Evolutionary conservation across 1,284 basidiomycete genomes (phyloP).

Genomic region (Cutaneotrichosporon dermatis): DNA sequence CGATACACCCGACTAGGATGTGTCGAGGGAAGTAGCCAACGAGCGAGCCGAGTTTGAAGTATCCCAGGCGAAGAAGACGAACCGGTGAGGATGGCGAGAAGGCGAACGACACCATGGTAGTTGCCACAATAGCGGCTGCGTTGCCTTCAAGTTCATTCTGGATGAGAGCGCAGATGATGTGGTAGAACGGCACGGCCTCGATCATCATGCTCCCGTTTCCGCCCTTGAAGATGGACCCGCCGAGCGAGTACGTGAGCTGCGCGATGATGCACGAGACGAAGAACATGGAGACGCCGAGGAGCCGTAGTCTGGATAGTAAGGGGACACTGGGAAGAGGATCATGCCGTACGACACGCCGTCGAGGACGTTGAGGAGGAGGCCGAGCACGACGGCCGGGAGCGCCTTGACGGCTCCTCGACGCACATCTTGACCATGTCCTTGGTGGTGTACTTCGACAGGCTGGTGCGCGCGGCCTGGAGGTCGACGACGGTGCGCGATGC

Average conservation of each 20-base stretch:
- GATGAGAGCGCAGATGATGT: conserved; percentile 79
- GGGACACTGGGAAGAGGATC: conserved; percentile 79
- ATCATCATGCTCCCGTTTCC: conserved; percentile 99
- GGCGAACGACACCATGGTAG: conserved; percentile 84
- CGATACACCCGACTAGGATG: conserved; percentile 92
- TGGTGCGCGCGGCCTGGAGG: conserved; percentile 9
- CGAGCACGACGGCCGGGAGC: conserved; percentile 79
- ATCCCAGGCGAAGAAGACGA: conserved; percentile 86
- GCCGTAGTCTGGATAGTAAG: conserved; percentile 75
- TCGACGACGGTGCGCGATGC: conserved; percentile 12
- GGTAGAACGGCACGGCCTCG: conserved; percentile 95
- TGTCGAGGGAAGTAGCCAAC: conserved; percentile 97
- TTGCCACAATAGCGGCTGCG: conserved; percentile 71
- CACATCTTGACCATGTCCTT: conserved; percentile 40
- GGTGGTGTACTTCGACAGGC: conserved; percentile 36
- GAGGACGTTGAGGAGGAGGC: conserved; percentile 81
- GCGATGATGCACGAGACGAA: conserved; percentile 78
- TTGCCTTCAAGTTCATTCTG: conserved; percentile 63
- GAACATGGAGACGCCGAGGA: conserved; percentile 94
- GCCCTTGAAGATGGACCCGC: conserved; percentile 77
- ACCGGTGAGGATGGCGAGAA: conserved; percentile 91
- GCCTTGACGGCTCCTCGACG: conserved; percentile 52
- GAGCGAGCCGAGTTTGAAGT: conserved; percentile 73
- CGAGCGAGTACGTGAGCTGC: conserved; percentile 79
- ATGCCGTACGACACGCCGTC: conserved; percentile 71